Conservation (phyloP, 495 filamentous ascomycete species). For the Emericellopsis terricola region DNA sequence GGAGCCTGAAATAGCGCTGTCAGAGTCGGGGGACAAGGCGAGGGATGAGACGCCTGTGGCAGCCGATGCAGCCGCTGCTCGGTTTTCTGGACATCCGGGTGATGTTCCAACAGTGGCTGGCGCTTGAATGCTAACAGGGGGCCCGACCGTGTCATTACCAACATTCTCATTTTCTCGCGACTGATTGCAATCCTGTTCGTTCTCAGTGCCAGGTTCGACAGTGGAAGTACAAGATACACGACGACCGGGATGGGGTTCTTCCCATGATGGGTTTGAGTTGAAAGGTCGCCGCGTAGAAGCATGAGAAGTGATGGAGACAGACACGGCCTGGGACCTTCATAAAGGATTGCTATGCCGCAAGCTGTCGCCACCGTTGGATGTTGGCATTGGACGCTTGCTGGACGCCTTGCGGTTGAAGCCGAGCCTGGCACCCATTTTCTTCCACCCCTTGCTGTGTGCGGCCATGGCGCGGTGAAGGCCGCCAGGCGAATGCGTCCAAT, state of each 20-base stretch:
- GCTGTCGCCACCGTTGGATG: constrained; percentile 16
- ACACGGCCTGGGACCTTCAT: constrained; percentile 38
- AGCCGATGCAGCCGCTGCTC: too few relatives aligned
- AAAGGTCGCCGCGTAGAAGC: constrained; percentile 7
- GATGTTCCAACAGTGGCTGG: too few relatives aligned
- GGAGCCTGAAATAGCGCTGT: too few relatives aligned
- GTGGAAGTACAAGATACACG: constrained; percentile 18
- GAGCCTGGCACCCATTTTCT: constrained; percentile 67
- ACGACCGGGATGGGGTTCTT: constrained; percentile 28
- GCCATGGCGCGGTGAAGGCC: constrained; percentile 31
- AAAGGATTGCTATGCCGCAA: constrained; percentile 16
- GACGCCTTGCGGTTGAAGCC: constrained; percentile 45
- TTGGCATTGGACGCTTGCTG: constrained; percentile 17
- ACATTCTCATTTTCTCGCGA: background rate
- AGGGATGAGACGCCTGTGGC: too few relatives aligned
- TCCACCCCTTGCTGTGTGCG: constrained; percentile 50
- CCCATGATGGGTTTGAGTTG: constrained; percentile 15
- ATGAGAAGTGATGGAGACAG: constrained; percentile 17
- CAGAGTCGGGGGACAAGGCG: too few relatives aligned
- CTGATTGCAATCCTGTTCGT: background rate
- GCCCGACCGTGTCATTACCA: background rate
- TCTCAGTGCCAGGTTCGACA: constrained; percentile 5
- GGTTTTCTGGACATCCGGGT: too few relatives aligned
- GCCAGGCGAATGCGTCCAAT: constrained; percentile 27
- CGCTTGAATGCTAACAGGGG: too few relatives aligned